A percentile compares a stretch with the other conserved stretches of the same genome.
These are phyloP conservation scores for sorghum (Sorghum bicolor) DNA, from an alignment of 176 grass and related monocot genomes.

Conservation along the genomic window Sorghum_bicolor_NCBIv3 NC_012873.2:61541501-61542000, in stretches of 20 bases:
- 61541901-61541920: conserved; percentile 13
- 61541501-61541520: not conserved
- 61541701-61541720: conserved; percentile 90
- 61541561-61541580: conserved; percentile 36
- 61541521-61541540: conserved; percentile 85
- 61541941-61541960: conserved; percentile 32
- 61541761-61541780: conserved; percentile 12
- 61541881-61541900: conserved; percentile 11
- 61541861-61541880: not conserved
- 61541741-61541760: conserved; percentile 9
- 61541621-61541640: conserved; percentile 92
- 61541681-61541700: conserved; percentile 94
- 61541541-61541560: conserved; percentile 50
- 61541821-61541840: not conserved
- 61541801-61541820: not conserved
- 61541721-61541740: conserved; percentile 84
- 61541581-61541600: conserved; percentile 45
- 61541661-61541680: conserved; percentile 78
- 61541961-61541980: conserved; percentile 96
- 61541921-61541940: conserved; percentile 16
- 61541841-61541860: not conserved
- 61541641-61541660: conserved; percentile 96
- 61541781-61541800: not conserved
- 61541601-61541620: conserved; percentile 48
- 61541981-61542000: conserved; percentile 94